Base-by-base conservation (phyloP, 1,284 basidiomycete genomes). In the Ustilago loliicola region DNA sequence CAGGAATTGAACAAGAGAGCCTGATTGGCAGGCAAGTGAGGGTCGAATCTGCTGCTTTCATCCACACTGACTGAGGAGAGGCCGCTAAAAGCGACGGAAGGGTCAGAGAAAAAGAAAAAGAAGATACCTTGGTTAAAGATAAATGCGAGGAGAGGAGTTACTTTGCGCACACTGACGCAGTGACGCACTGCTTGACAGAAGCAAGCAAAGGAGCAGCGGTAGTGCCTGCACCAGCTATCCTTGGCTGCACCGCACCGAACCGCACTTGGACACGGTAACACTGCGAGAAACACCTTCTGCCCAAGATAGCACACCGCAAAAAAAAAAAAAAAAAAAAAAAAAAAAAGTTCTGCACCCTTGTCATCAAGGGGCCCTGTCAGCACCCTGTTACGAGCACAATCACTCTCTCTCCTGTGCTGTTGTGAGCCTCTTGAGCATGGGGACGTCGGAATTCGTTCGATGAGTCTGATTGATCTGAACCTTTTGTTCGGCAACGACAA, bases 251-350 rank as follows among this genome's bases (percentile, higher is more conserved):
- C 3, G 36, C 36, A 15, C 36, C 36, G 6, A 3, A 38, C 36
- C 36, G 36, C 36, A 38, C 36, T 47, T 47, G 45, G 45, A 47
- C 45, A 47, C 2, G 17, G 19, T 47, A 21, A 9, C n/a, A 47
- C 36, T n/a, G 55, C 40, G 55, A 57, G 45, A 10, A 45, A 29
- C 25, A 23, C 17, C 15, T 32, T 36, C 30, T 53, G 52, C 54
- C 38, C 34, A 56, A 56, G 54, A 56, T 56, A 36, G 52, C 52
- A 34, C 52, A 53, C 23, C n/a, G n/a, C n/a, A n/a, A n/a, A n/a
- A n/a, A n/a, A n/a, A n/a, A n/a, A 27, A 4, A 51, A 29, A 29
- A 10, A n/a, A 27, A 51, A 17, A 27, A 4, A 51, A 29, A 29
- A 10, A n/a, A 27, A 51, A 17, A 29, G 9, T 27, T 5, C 51